Conservation (phyloP, 495 filamentous ascomycete genomes). For the Trichoderma gamsii region DNA sequence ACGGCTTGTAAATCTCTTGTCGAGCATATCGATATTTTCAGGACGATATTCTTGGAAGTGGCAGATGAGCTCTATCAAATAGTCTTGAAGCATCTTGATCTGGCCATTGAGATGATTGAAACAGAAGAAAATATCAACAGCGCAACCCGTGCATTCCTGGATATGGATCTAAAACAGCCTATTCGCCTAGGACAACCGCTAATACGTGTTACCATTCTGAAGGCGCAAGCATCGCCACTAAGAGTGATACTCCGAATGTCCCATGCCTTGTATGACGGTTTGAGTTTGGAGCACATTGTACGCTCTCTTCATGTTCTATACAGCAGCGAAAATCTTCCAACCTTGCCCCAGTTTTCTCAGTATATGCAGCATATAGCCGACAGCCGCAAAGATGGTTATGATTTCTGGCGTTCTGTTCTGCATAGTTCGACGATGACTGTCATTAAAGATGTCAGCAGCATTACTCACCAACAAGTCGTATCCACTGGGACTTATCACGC, state of each 20-base stretch:
- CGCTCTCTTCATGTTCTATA: constrained; percentile 17
- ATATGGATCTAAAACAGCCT: constrained; percentile 14
- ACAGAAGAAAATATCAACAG: constrained; percentile 15
- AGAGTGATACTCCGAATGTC: constrained; percentile 18
- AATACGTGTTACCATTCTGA: constrained; percentile 16
- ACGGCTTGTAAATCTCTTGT: constrained; percentile 17
- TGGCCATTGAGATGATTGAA: constrained; percentile 17
- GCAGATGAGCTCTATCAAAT: constrained; percentile 18
- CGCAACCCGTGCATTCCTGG: constrained; percentile 16
- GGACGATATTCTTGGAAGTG: constrained; percentile 17
- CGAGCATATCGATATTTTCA: constrained; percentile 18
- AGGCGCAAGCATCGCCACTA: constrained; percentile 4
- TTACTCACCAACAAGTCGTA: not conserved
- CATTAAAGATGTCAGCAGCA: constrained; percentile 8
- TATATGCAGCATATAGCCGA: constrained; percentile 17
- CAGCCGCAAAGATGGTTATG: constrained; percentile 18
- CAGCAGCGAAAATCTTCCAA: constrained; percentile 1
- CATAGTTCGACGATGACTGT: constrained; percentile 15
- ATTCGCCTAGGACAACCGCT: constrained; percentile 16
- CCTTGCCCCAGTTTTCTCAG: constrained; percentile 6
- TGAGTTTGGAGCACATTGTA: constrained; percentile 16
- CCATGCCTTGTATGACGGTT: constrained; percentile 18
- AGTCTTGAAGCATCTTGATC: constrained; percentile 19
- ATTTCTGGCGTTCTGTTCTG: constrained; percentile 18
- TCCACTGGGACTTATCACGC: not conserved